Evolutionary conservation across 306 rosid species (phyloP).

Genomic region (Spatholobus suberectus): DNA sequence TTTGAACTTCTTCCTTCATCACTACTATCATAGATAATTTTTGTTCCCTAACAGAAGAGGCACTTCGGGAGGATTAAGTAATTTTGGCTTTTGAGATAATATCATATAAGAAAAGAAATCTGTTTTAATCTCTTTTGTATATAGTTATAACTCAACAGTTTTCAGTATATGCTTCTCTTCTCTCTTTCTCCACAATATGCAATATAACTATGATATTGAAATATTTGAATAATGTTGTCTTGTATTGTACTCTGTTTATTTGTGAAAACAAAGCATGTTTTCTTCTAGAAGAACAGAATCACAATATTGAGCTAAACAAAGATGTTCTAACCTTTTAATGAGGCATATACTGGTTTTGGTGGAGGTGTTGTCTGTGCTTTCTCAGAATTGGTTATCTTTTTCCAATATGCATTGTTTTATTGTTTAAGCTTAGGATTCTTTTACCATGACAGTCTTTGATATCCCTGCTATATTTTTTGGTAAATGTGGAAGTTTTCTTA

Average conservation of each 20-base stretch:
- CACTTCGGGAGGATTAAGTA: neutral
- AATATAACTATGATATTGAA: neutral
- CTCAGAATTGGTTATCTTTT: neutral
- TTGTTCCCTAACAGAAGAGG: neutral
- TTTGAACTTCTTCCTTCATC: conserved; percentile 14
- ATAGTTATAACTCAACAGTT: neutral
- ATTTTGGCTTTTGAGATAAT: conserved; percentile 2
- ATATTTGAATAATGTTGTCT: neutral
- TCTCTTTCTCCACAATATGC: neutral
- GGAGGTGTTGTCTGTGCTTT: neutral
- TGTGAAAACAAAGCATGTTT: neutral
- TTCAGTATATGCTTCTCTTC: neutral
- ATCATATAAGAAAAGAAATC: neutral
- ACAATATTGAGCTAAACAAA: neutral
- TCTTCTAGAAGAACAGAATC: neutral
- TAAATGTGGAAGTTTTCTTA: neutral
- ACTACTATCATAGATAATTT: conserved; percentile 2
- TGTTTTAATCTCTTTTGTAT: neutral
- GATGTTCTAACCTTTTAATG: neutral
- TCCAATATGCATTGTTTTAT: neutral
- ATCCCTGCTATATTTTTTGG: neutral
- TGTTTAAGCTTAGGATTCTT: neutral
- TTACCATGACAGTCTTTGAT: neutral
- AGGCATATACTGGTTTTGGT: neutral
- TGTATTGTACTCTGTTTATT: neutral